Evolutionary conservation across 148 eudicot species (phyloP), one percentile per base, ranked within the genome.

Genomic region (Agrostemma githago): DNA sequence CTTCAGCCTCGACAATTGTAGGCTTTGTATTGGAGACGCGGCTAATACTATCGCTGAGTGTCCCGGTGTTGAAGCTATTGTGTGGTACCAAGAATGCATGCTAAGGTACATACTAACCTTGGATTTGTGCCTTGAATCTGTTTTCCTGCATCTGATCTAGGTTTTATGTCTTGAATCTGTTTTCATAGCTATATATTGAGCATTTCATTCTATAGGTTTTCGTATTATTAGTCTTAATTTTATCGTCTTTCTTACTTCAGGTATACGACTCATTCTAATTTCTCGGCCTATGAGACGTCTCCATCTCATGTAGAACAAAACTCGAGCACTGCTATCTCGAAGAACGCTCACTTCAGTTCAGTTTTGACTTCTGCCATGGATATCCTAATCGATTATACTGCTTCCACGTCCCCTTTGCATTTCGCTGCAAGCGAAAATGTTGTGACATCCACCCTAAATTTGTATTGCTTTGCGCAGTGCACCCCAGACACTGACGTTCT

Each of bases 381-480:
- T 2, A 6, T 42, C 1, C n/a, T 74, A 19, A 74, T 79, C 14
- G 17, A 42, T 14, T 42, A 60, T 2, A 67, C 74, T 20, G 43
- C 54, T 37, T 7, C 0, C 20, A 6, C 8, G 21, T 44, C 62
- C 11, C 4, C 63, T 15, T 41, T 7, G 12, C 38, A 79, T 68
- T 68, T 73, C 53, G 77, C 81, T 2, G 63, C 65, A 5, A 53
- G 56, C 21, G 44, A 48, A 19, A 57, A 2, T 2, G 16, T 20
- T 19, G 8, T 21, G 54, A 74, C 70, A 8, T 20, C 26, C 42
- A 1, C 19, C 4, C 43, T 20, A 6, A 20, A 14, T 1, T 14
- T 79, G 20, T 79, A 74, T 73, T 46, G 70, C 74, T 70, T 79
- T 40, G 81, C 65, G 0, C 74, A 74, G 38, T 79, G 81, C 70